phyloP scores from a whole-genome alignment of 305 asterid species.

The Caryopteris hybrid region DNA sequence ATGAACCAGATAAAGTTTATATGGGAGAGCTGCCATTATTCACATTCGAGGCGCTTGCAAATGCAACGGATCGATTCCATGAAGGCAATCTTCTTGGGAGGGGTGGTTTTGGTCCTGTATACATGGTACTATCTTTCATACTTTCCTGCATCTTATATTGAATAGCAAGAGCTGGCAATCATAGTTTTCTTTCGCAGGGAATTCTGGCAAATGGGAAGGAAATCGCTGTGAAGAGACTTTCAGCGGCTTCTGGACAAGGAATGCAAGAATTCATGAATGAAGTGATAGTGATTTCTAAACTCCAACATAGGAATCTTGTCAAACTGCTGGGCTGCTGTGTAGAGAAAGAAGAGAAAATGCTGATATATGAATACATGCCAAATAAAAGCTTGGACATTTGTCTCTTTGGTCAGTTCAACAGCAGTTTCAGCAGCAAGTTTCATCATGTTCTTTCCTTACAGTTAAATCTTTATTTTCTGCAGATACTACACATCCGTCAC shows the following conservation, averaged over 20 bases:
- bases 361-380: no score
- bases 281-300: conserved; percentile 55
- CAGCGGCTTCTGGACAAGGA: conserved; percentile 53
- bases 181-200: no score
- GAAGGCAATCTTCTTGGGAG: conserved; percentile 37
- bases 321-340: no score
- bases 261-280: conserved; percentile 56
- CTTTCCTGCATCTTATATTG: no score
- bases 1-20: conserved; percentile 30
- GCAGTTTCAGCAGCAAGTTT: no score
- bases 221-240: conserved; percentile 60
- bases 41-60: conserved; percentile 38
- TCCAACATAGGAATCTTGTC: conserved; percentile 63
- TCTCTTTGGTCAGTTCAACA: no score
- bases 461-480: not conserved
- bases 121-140: conserved; percentile 33
- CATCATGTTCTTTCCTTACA: no score
- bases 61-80: conserved; percentile 42
- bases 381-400: no score
- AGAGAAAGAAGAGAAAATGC: no score
- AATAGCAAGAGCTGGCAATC: no score
- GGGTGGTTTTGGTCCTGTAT: no score
- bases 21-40: conserved; percentile 48
- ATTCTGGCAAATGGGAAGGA: conserved; percentile 40
- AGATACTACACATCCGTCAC: conserved; percentile 22